Base-by-base conservation (phyloP, 345 rosid genomes). In the Erodium maritimum region DNA sequence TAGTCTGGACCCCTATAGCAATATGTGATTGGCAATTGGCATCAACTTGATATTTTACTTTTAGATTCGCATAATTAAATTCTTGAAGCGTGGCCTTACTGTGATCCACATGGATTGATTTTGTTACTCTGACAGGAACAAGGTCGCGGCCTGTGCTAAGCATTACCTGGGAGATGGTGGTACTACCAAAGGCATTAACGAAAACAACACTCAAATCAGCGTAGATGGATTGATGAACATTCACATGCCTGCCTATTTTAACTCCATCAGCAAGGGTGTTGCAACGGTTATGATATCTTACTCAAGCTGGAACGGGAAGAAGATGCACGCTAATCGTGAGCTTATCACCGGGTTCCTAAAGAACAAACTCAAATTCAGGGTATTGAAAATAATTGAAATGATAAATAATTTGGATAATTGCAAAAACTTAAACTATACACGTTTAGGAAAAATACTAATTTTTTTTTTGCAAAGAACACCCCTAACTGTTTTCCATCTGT, bases 121-220 rank as follows among this genome's bases (percentile, higher is more conserved):
- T 14, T 7, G 37, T 29, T 42, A 4, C 14, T 10, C 33, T 54
- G 52, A 52, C n/a, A 93, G 99, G 85, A 83, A 79, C 55, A 89
- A 85, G 74, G 95, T 89, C 68, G 91, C 83, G 52, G 91, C 99
- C 1, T 93, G 99, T 71, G 89, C 99, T 18, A 89, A 93, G 85
- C 99, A 93, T 71, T 93, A 73, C 55, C 85, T 93, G 57, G 99
- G 99, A 61, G 96, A 93, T 75, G 99, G 99, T 65, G 99, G 99
- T 60, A 93, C 99, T 63, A 80, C 83, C n/a, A 60, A 80, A 16
- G 99, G 99, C 51, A 71, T 84, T 25, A 93, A 93, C 46, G 95
- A 86, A 75, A 68, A 88, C 73, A 86, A 91, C 70, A 86, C 98
- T 2, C 63, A 77, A 46, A 67, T 67, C 58, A 87, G 79, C 79